Base-by-base conservation (phyloP, 2,329 filamentous ascomycete species). In the Alternaria atra region DNA sequence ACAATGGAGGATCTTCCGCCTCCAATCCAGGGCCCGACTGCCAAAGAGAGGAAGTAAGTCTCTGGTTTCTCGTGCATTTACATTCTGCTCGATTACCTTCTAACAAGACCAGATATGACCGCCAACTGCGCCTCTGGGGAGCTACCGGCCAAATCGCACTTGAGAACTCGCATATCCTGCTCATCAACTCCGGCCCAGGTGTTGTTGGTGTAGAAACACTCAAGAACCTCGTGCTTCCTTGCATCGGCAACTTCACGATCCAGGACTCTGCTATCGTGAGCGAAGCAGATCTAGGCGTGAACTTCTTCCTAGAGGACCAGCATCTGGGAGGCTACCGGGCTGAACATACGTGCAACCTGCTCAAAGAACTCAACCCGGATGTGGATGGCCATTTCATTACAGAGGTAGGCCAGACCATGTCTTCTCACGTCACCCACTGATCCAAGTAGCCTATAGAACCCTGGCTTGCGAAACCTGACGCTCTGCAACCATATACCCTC, bases 191-290 rank as follows among this genome's bases (percentile, higher is more conserved):
- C 1, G 91, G 93, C 2, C 82, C 90, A n/a, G 94, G 94, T 9
- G 91, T 93, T 2, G 91, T 93, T 34, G 95, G 94, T 13, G 86
- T 96, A 12, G 95, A 99, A 80, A 90, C 94, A 0, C 85, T 99
- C 63, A 99, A 99, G 84, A 99, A 99, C 76, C 87, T 99, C n/a
- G 92, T 99, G 3, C 83, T 99, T 8, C 95, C 95, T 58, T 90
- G 94, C 4, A 91, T 98, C 71, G 96, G 95, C 8, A 87, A 89
- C 27, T 99, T 97, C 77, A 96, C 92, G 0, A 97, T 99, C 63
- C 90, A 91, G 53, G 95, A 99, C 73, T 89, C 91, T 6, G 87
- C 89, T 1, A 78, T 85, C 2, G 94, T 99, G n/a, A 84, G 83
- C 1, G 90, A 97, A 68, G 84, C 89, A 42, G 95, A 99, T 73